phyloP scores from a whole-genome alignment of 2,329 filamentous ascomycete species.

The Ustilaginoidea virens region DNA sequence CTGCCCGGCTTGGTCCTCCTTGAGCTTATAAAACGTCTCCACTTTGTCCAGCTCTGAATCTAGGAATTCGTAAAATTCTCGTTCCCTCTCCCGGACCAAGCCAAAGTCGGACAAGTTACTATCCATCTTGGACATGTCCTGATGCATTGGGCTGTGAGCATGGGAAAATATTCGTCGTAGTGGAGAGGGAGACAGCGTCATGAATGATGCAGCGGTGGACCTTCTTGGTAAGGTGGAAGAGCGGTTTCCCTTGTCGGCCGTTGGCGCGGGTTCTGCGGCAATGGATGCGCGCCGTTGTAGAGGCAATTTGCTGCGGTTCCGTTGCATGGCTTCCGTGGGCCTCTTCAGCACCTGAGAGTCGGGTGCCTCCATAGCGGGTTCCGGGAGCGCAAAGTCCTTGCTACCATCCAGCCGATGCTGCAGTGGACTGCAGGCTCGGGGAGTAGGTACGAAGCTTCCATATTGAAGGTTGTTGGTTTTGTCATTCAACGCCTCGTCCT shows the following conservation, averaged over 20 bases:
- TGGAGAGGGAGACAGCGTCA: slow-evolving; percentile 13
- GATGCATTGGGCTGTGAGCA: slow-evolving; percentile 5
- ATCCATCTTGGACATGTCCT: slow-evolving; percentile 19
- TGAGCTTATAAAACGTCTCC: slow-evolving; percentile 73
- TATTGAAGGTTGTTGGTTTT: slow-evolving; percentile 28
- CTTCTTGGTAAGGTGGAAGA: slow-evolving; percentile 6
- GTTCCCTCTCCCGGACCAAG: slow-evolving; percentile 56
- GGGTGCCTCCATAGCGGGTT: slow-evolving; percentile 31
- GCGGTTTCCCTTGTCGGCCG: not conserved
- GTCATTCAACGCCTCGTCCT: slow-evolving; percentile 8
- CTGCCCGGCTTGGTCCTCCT: slow-evolving; percentile 70
- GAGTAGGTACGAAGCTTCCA: slow-evolving; percentile 35
- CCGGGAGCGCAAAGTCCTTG: slow-evolving; percentile 35
- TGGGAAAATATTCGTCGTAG: slow-evolving; percentile 22
- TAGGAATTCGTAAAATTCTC: slow-evolving; percentile 78
- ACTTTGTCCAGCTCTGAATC: slow-evolving; percentile 82
- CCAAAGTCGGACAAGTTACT: slow-evolving; percentile 31
- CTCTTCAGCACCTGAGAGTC: slow-evolving; percentile 12
- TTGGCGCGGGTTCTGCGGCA: slow-evolving; percentile 11
- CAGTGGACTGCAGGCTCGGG: slow-evolving; percentile 16
- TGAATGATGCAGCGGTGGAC: slow-evolving; percentile 3
- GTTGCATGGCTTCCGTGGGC: slow-evolving; percentile 7
- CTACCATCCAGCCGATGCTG: slow-evolving; percentile 4
- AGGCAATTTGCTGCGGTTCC: slow-evolving; percentile 11
- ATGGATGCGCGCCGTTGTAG: slow-evolving; percentile 22